A percentile compares a stretch with the other conserved stretches of the same genome.
Conservation (phyloP, 495 filamentous ascomycete species). For the Penicillium paxilli region DNA sequence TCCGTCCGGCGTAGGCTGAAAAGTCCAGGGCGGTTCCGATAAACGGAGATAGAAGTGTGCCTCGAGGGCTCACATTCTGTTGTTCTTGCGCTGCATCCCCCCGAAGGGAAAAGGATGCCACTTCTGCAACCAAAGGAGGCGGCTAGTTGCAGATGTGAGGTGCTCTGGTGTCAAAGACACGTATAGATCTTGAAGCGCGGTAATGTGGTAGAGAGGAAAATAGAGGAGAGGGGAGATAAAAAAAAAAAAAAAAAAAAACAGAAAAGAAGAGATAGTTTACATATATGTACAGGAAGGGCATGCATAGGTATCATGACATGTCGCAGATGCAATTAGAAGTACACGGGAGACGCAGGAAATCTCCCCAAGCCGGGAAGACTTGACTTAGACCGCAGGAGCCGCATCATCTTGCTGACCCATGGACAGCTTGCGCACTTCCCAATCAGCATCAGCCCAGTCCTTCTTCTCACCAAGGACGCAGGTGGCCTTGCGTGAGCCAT, state of each 20-base stretch:
- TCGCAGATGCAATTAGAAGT: conserved; percentile 17
- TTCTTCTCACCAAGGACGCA: conserved; percentile 84
- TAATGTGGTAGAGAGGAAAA: conserved; percentile 2
- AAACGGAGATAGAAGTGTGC: conserved; percentile 49
- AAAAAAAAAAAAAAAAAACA: neutral
- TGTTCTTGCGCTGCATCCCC: conserved; percentile 45
- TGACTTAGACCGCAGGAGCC: conserved; percentile 8
- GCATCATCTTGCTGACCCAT: conserved; percentile 30
- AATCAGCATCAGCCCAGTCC: conserved; percentile 61
- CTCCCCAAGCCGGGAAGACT: neutral
- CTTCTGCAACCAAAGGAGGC: conserved; percentile 25
- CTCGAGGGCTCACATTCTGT: conserved; percentile 39
- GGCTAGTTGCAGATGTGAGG: conserved; percentile 35
- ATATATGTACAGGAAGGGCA: conserved; percentile 28
- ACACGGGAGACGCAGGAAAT: conserved; percentile 10
- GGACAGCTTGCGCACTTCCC: conserved; percentile 46
- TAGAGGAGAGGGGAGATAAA: neutral
- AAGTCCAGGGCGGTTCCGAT: conserved; percentile 46
- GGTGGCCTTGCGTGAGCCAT: conserved; percentile 54
- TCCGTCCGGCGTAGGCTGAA: conserved; percentile 52
- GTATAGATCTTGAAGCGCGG: conserved; percentile 32
- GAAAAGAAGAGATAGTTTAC: conserved; percentile 14
- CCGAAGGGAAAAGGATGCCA: conserved; percentile 19
- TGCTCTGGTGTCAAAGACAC: conserved; percentile 43
- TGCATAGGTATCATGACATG: conserved; percentile 8